Percentiles rank a stretch among this genome's conserved stretches.
These are phyloP conservation scores for Ustilago sp. DNA, from an alignment of 1,284 basidiomycete genomes.

Conservation along the genomic window DNA sequence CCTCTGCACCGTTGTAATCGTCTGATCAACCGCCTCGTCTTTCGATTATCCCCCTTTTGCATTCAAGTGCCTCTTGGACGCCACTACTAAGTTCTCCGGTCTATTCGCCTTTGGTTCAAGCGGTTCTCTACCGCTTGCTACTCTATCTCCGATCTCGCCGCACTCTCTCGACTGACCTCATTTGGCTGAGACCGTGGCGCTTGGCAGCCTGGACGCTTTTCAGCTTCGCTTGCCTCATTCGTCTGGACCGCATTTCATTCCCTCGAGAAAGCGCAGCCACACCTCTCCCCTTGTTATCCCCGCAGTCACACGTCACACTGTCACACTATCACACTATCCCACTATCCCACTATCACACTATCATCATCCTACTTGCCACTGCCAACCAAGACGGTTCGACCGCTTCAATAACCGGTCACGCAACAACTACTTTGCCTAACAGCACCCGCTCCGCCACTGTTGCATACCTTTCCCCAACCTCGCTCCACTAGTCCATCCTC, in stretches of 20 bases:
- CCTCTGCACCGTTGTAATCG: too few relatives aligned
- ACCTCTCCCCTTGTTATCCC: too few relatives aligned
- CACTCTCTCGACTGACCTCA: not conserved
- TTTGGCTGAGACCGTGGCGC: not conserved
- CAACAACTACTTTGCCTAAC: not conserved
- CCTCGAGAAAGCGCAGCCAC: not conserved
- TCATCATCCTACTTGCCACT: too few relatives aligned
- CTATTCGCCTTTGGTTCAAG: not conserved
- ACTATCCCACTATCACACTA: too few relatives aligned
- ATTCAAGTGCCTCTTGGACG: not conserved
- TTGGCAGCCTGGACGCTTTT: not conserved
- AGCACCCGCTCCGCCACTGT: not conserved
- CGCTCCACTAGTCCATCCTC: not conserved
- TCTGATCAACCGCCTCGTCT: too few relatives aligned
- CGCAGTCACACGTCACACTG: not conserved
- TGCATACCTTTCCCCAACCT: not conserved
- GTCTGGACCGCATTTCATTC: conserved; percentile 5
- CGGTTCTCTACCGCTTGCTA: not conserved
- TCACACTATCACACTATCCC: too few relatives aligned
- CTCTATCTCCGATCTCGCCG: not conserved
- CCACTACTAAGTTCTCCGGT: not conserved
- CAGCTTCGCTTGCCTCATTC: too few relatives aligned
- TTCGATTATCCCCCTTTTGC: not conserved
- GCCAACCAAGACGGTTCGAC: too few relatives aligned
- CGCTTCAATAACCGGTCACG: not conserved